These are phyloP conservation scores for Xylariomycetidae sp. DNA, from an alignment of 2,329 filamentous ascomycete species.

Conservation along the genomic window DNA sequence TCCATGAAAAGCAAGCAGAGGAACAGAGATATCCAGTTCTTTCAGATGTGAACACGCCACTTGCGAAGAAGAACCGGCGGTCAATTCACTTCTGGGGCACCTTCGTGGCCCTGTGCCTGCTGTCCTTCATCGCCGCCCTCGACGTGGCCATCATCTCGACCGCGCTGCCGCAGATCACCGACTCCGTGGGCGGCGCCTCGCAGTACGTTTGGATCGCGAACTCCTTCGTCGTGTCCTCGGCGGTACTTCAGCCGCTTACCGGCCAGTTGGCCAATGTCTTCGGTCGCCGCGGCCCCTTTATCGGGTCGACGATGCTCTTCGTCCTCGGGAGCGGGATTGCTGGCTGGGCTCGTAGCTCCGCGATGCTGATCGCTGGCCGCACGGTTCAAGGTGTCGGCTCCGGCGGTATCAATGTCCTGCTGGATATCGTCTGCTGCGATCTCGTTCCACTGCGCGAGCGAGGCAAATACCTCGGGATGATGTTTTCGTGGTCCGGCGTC, in stretches of 20 bases:
- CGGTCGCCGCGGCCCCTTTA: conserved; percentile 32
- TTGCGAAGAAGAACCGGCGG: no score
- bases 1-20: no score
- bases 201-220: conserved; percentile 10
- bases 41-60: no score
- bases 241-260: conserved; percentile 36
- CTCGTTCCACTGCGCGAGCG: conserved; percentile 40
- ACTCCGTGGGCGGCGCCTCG: background rate
- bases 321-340: conserved; percentile 38
- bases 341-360: conserved; percentile 31
- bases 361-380: conserved; percentile 34
- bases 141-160: conserved; percentile 8
- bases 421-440: conserved; percentile 42
- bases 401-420: conserved; percentile 27
- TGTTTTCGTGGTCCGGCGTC: conserved; percentile 24
- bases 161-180: conserved; percentile 4
- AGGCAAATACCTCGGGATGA: conserved; percentile 30
- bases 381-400: conserved; percentile 35
- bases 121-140: conserved; percentile 1
- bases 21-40: no score
- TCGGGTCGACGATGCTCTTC: conserved; percentile 33
- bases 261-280: conserved; percentile 40
- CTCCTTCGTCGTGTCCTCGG: conserved; percentile 13
- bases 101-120: background rate
- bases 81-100: conserved; percentile 1